Percentiles rank a stretch among this genome's conserved stretches.
These are phyloP conservation scores for Colletotrichum plurivorum DNA, from an alignment of 2,329 filamentous ascomycete genomes.

Conservation along the genomic window DNA sequence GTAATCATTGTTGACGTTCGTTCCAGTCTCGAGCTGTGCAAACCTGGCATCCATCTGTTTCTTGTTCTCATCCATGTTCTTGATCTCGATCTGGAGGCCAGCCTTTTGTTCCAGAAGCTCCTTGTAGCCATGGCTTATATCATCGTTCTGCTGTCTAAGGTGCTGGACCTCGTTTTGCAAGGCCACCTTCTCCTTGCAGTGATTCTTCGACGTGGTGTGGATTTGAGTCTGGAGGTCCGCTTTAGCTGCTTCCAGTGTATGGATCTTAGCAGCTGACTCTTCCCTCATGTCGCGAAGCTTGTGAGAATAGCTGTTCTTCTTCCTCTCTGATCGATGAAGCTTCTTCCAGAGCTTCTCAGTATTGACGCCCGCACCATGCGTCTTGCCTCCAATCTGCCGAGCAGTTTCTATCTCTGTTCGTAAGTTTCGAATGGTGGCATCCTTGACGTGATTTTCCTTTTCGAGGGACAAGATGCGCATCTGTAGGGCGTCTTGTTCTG, in stretches of 20 bases:
- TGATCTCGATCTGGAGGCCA: neutral
- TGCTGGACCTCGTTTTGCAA: neutral
- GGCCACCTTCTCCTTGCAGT: neutral
- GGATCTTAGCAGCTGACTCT: neutral
- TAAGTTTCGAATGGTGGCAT: neutral
- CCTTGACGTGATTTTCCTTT: slow-evolving; percentile 4
- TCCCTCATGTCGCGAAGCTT: no score
- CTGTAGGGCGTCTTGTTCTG: neutral
- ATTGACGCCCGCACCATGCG: no score
- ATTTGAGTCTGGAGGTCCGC: neutral
- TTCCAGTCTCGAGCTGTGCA: neutral
- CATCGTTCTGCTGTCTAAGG: neutral
- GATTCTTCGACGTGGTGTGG: neutral
- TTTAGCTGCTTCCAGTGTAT: neutral
- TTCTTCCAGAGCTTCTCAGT: neutral
- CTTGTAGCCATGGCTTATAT: neutral
- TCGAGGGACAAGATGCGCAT: neutral
- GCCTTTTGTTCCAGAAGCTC: neutral
- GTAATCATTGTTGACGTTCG: neutral
- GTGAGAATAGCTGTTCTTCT: neutral
- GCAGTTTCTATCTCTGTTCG: neutral
- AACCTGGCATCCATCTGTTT: neutral
- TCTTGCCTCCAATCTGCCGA: neutral
- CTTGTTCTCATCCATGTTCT: neutral
- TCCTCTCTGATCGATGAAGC: neutral